These are phyloP conservation scores for Rhizophlyctis rosea DNA, from an alignment of 192 early-diverging fungal species.

Conservation along the genomic window DNA sequence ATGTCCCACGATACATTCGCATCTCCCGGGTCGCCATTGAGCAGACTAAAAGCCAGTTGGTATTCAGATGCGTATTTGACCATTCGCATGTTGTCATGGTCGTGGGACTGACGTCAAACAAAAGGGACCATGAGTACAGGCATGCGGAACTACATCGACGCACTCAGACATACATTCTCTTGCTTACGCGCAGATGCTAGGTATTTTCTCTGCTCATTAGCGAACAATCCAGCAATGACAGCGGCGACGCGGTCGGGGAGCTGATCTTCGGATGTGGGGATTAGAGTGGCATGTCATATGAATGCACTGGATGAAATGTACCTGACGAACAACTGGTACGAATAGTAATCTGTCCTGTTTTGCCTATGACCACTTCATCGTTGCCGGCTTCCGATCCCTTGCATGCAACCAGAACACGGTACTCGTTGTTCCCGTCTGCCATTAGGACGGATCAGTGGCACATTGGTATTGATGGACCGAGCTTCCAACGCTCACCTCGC, in stretches of 20 bases:
- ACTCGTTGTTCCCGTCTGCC: no score
- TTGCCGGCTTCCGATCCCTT: no score
- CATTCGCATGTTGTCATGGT: constrained; percentile 55
- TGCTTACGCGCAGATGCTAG: background rate
- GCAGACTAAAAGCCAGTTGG: constrained; percentile 79
- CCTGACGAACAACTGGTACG: background rate
- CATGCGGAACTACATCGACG: background rate
- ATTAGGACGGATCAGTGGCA: no score
- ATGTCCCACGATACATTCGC: constrained; percentile 79
- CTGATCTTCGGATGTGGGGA: background rate
- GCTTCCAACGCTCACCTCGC: no score
- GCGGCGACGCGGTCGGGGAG: background rate
- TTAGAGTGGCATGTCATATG: background rate
- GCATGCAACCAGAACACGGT: no score
- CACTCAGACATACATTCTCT: background rate
- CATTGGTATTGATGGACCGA: no score
- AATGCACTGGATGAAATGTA: background rate
- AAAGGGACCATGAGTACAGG: background rate
- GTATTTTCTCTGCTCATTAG: constrained; percentile 23
- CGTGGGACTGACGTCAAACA: constrained; percentile 1
- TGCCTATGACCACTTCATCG: no score
- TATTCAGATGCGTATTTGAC: constrained; percentile 86
- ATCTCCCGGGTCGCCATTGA: constrained; percentile 78
- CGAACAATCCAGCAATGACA: constrained; percentile 36
- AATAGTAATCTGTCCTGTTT: background rate